Conservation (phyloP, 2,329 filamentous ascomycete species). For the Atkinsonella hypoxylon region DNA sequence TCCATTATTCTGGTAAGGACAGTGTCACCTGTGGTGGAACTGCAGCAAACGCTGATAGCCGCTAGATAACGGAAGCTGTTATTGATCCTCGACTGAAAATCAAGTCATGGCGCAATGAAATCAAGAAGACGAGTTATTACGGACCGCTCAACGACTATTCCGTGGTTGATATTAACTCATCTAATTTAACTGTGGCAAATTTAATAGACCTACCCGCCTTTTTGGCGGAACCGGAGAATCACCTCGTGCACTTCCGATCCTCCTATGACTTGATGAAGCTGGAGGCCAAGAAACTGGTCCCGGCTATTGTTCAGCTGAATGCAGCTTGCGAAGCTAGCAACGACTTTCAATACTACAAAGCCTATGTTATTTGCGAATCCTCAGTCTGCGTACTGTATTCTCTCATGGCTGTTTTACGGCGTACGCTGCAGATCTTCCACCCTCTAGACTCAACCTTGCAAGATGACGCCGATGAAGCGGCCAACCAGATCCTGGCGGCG, state of each 20-base stretch:
- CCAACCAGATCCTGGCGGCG: constrained; percentile 1
- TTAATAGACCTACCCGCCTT: constrained; percentile 3
- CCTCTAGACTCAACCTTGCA: not conserved
- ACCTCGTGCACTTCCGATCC: constrained; percentile 1
- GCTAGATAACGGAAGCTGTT: constrained; percentile 5
- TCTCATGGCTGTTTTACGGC: constrained; percentile 5
- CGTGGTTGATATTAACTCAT: constrained; percentile 6
- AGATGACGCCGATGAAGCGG: not conserved
- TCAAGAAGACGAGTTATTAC: constrained; percentile 5
- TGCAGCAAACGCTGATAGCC: not conserved
- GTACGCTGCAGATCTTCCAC: constrained; percentile 4
- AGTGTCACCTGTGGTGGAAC: not conserved
- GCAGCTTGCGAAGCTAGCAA: constrained; percentile 1
- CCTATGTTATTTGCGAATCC: constrained; percentile 7
- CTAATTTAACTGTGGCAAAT: constrained; percentile 5
- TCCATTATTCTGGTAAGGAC: constrained; percentile 3
- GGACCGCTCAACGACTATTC: constrained; percentile 6
- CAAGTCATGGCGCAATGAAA: not conserved
- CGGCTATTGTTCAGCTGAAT: constrained; percentile 1
- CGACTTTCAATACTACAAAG: constrained; percentile 4
- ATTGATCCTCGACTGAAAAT: constrained; percentile 4
- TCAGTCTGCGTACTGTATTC: constrained; percentile 4
- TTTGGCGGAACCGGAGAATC: constrained; percentile 5
- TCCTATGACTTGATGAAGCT: constrained; percentile 6
- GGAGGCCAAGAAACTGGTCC: constrained; percentile 2